These are phyloP conservation scores for Salix udensis DNA, from an alignment of 345 rosid species.

Conservation along the genomic window DNA sequence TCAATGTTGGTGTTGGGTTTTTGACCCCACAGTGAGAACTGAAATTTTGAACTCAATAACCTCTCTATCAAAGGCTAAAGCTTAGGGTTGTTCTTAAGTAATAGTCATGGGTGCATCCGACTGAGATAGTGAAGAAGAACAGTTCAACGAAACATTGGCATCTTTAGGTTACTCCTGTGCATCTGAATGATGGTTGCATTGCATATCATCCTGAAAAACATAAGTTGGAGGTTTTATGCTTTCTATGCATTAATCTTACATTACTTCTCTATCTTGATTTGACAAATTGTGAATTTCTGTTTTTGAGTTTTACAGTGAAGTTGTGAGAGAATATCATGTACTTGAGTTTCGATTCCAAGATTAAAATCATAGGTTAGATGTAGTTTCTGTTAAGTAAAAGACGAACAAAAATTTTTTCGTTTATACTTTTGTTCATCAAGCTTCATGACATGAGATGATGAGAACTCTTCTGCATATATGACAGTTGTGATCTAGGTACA, in stretches of 20 bases:
- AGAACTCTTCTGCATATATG: neutral
- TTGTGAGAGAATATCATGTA: neutral
- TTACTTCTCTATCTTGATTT: neutral
- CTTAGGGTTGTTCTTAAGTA: neutral
- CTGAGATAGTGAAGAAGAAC: neutral
- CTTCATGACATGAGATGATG: neutral
- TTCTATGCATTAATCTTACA: neutral
- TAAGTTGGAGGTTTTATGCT: neutral
- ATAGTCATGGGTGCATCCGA: neutral
- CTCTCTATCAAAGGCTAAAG: neutral
- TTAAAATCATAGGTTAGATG: neutral
- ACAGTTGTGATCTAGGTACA: neutral
- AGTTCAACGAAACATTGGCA: neutral
- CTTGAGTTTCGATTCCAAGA: neutral
- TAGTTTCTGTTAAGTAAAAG: neutral
- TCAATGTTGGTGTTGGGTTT: neutral
- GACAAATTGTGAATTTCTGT: neutral
- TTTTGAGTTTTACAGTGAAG: neutral
- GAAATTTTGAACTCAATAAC: neutral
- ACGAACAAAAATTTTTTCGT: neutral
- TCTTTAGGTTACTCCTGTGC: neutral
- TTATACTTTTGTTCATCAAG: neutral
- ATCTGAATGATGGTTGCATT: neutral
- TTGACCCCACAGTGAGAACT: neutral
- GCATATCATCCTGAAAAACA: neutral